Conservation (phyloP, 345 rosid species). For the Erysimum cheiranthoides region DNA sequence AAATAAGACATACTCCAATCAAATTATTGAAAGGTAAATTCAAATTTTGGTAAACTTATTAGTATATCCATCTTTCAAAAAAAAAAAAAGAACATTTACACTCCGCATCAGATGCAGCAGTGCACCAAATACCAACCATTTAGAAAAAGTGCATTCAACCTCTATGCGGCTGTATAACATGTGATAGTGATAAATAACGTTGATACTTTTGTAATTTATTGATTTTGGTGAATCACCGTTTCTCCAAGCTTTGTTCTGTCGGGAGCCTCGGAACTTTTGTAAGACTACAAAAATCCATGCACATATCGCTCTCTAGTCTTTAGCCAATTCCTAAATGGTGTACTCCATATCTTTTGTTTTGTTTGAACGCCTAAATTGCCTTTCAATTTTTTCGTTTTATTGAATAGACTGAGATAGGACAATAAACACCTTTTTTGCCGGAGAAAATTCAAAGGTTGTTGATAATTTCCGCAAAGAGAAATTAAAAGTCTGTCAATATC, state of each 20-base stretch:
- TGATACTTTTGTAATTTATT: neutral
- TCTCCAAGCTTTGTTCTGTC: neutral
- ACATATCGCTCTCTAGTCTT: slow-evolving; percentile 3
- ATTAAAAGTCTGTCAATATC: slow-evolving; percentile 12
- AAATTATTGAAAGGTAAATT: too few species aligned
- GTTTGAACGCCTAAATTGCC: neutral
- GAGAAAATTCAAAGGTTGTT: slow-evolving; percentile 26
- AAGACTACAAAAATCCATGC: neutral
- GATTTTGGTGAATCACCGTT: neutral
- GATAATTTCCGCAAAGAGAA: neutral
- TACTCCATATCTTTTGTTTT: neutral
- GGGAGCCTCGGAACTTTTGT: neutral
- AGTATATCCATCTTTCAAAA: too few species aligned
- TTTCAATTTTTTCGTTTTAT: neutral
- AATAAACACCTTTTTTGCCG: neutral
- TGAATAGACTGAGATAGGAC: neutral
- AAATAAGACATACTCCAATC: too few species aligned
- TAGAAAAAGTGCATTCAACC: neutral
- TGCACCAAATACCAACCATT: neutral
- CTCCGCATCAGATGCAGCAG: too few species aligned
- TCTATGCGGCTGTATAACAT: neutral
- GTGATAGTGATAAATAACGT: neutral
- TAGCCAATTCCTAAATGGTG: neutral
- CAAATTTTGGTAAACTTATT: too few species aligned
- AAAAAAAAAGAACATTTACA: too few species aligned